Evolutionary conservation across 2,329 filamentous ascomycete genomes (phyloP), one percentile per base, ranked within the genome.

Genomic region (Amauroascus verrucosus): DNA sequence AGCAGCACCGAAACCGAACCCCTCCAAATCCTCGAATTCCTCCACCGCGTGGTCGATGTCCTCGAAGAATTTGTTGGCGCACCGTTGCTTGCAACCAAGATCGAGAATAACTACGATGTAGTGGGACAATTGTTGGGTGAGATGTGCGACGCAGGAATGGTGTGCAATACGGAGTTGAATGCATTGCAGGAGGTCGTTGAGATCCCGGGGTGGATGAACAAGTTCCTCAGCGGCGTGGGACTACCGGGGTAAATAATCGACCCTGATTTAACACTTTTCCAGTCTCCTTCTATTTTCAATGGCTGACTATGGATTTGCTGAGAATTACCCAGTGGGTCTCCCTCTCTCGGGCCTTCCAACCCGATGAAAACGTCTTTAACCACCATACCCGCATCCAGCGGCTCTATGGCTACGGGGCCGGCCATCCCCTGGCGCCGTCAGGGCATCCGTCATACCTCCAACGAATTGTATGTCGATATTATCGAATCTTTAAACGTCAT

Each of bases 381-480:
- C 43, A 61, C 63, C 56, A 57, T 58, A 47, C 62, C 57, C 52
- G 38, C 59, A 13, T 54, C 60, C 26, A 48, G 59, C 58, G 54
- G 63, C 54, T 61, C 68, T 63, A 61, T 57, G 45, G 58, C 62
- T 59, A 69, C 61, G 54, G 73, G 64, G 59, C 77, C 66, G 54
- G 75, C 81, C 1, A 81, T 97, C 38, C 90, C 90, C 1, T 98
- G 93, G 93, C 81, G 93, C 57, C 79, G 89, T 56, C 82, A 88
- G 37, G 95, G 95, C 63, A 93, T 98, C 51, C 80, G 90, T 14
- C 93, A 98, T 68, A 97, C 91, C 3, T 95, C 87, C 53, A 98
- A 97, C 70, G 93, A 98, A 69, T 77, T 98, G 60, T 97, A 97
- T 67, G 91, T 95, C 54, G 93, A 98, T 67, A 82, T 98, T 11